phyloP scores from a whole-genome alignment of 495 filamentous ascomycete species.

The Ramalina peruviana region DNA sequence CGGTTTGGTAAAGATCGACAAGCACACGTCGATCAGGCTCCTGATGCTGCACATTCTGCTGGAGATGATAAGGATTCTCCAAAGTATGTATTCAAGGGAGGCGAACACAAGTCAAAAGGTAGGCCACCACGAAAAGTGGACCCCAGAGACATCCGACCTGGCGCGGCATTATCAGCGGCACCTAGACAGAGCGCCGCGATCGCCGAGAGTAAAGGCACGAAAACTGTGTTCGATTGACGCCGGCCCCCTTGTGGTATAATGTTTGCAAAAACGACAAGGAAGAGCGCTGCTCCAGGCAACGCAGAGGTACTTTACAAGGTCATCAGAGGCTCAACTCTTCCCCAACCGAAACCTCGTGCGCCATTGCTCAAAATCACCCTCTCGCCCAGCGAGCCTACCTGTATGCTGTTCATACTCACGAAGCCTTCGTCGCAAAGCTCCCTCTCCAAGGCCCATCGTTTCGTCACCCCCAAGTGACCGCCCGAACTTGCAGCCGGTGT shows the following conservation, averaged over 20 bases:
- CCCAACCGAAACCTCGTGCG: slow-evolving; percentile 58
- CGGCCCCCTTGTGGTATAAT: background rate
- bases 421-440: slow-evolving; percentile 47
- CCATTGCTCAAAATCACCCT: slow-evolving; percentile 76
- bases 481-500: slow-evolving; percentile 44
- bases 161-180: slow-evolving; percentile 29
- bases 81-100: background rate
- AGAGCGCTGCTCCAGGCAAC: background rate
- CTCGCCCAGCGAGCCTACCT: slow-evolving; percentile 43
- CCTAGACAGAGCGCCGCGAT: slow-evolving; percentile 57
- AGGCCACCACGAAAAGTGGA: slow-evolving; percentile 7
- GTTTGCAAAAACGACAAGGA: background rate
- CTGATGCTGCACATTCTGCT: background rate
- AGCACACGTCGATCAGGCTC: slow-evolving; percentile 1
- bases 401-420: slow-evolving; percentile 39
- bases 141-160: slow-evolving; percentile 20
- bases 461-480: slow-evolving; percentile 69
- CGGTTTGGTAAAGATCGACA: slow-evolving; percentile 60
- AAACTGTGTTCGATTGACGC: slow-evolving; percentile 60
- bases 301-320: background rate
- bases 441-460: slow-evolving; percentile 62
- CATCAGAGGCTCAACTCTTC: slow-evolving; percentile 18
- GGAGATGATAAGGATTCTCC: background rate
- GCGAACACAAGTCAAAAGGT: background rate
- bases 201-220: slow-evolving; percentile 68